Conservation (phyloP, 1,284 basidiomycete genomes). For the Ustilago trichophora region DNA sequence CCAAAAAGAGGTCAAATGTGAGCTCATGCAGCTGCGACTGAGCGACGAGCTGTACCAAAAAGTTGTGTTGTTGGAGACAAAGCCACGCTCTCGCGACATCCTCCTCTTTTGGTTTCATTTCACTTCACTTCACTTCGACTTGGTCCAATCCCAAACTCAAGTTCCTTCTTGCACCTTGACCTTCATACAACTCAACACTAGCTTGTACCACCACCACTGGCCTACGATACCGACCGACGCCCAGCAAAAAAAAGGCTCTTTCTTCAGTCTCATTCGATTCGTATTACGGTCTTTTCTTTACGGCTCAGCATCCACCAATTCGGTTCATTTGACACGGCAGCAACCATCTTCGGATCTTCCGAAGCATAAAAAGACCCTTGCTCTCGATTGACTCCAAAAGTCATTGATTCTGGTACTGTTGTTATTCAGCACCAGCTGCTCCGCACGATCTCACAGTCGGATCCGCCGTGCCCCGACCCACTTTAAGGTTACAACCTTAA, state of each 20-base stretch:
- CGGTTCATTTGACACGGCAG: too few species aligned
- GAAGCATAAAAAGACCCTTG: too few species aligned
- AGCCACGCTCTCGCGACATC: constrained; percentile 14
- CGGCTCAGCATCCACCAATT: not conserved
- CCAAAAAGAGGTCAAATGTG: not conserved
- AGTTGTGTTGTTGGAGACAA: not conserved
- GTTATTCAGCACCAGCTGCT: too few species aligned
- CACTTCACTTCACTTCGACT: too few species aligned
- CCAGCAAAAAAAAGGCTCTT: too few species aligned
- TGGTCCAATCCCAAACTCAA: too few species aligned
- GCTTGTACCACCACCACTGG: too few species aligned
- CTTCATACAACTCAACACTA: not conserved
- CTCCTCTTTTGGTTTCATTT: not conserved
- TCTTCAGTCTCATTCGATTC: too few species aligned
- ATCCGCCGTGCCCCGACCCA: not conserved
- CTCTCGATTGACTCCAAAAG: too few species aligned
- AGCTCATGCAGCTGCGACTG: not conserved
- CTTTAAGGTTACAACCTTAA: not conserved
- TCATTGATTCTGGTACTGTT: too few species aligned
- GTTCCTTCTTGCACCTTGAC: not conserved
- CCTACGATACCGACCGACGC: not conserved
- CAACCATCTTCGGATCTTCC: not conserved
- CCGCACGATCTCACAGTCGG: not conserved
- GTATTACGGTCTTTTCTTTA: not conserved
- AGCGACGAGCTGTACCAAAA: constrained; percentile 2